Conservation (phyloP, 2,329 filamentous ascomycete genomes). For the Nothophaeocryptopus gaeumannii region DNA sequence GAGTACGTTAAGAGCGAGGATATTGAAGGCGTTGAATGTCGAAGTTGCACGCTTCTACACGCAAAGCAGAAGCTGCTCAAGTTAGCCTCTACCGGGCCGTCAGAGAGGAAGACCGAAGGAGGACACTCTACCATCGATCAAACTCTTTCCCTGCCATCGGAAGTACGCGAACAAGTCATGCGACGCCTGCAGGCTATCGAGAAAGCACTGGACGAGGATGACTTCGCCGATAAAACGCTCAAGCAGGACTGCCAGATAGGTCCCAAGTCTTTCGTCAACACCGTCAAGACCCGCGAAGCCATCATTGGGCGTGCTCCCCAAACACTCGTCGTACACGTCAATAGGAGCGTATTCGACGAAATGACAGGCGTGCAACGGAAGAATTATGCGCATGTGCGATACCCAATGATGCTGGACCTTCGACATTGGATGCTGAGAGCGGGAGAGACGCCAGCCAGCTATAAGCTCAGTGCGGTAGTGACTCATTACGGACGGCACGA, state of each 20-base stretch:
- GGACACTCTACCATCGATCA: slow-evolving; percentile 4
- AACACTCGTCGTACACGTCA: slow-evolving; percentile 81
- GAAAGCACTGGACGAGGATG: slow-evolving; percentile 70
- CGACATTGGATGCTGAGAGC: slow-evolving; percentile 74
- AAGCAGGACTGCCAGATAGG: slow-evolving; percentile 46
- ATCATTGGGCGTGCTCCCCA: slow-evolving; percentile 79
- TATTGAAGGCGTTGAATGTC: slow-evolving; percentile 87
- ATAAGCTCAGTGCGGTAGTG: slow-evolving; percentile 60
- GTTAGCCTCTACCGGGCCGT: slow-evolving; percentile 33
- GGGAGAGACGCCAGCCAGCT: slow-evolving; percentile 15
- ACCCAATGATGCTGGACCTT: slow-evolving; percentile 71
- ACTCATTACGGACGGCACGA: slow-evolving; percentile 90
- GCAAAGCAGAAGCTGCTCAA: slow-evolving; percentile 54
- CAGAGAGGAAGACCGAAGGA: slow-evolving; percentile 19
- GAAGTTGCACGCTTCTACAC: slow-evolving; percentile 77
- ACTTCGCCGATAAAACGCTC: slow-evolving; percentile 63
- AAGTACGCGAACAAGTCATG: slow-evolving; percentile 42
- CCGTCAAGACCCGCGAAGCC: slow-evolving; percentile 86
- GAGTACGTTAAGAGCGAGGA: slow-evolving; percentile 80
- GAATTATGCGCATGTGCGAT: slow-evolving; percentile 75
- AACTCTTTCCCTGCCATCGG: slow-evolving; percentile 39
- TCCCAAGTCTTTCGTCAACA: slow-evolving; percentile 65
- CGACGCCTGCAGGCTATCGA: slow-evolving; percentile 64
- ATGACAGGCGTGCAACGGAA: slow-evolving; percentile 75
- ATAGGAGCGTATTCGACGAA: slow-evolving; percentile 88